Conservation (phyloP, 495 filamentous ascomycete genomes). For the Thermothielavioides terrestris region DNA sequence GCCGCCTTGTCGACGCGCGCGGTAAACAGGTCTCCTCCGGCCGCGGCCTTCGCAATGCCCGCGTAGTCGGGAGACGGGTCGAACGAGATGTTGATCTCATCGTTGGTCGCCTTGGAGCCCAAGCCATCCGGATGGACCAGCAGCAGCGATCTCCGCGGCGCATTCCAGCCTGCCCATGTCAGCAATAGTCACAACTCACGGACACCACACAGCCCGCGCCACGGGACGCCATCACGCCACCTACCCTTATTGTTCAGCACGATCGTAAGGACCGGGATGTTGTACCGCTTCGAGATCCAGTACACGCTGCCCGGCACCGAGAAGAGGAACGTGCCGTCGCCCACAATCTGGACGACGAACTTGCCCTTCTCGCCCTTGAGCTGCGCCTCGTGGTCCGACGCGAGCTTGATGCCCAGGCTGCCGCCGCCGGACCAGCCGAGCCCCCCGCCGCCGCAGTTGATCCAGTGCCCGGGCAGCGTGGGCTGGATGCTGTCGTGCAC, state of each 20-base stretch:
- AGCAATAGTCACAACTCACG: not conserved
- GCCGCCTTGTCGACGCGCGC: conserved; percentile 52
- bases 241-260: conserved; percentile 85
- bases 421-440: conserved; percentile 94
- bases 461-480: conserved; percentile 69
- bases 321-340: conserved; percentile 88
- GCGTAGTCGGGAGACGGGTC: conserved; percentile 79
- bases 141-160: conserved; percentile 63
- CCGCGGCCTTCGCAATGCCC: conserved; percentile 80
- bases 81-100: conserved; percentile 86
- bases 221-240: too few species aligned
- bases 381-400: conserved; percentile 52
- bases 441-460: conserved; percentile 91
- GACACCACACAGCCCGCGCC: too few species aligned
- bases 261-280: conserved; percentile 81
- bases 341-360: conserved; percentile 89
- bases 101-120: conserved; percentile 66
- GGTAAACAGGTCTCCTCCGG: conserved; percentile 64
- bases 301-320: conserved; percentile 83
- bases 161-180: conserved; percentile 63
- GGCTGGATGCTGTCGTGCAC: conserved; percentile 77
- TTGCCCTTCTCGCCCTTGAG: conserved; percentile 59
- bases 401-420: conserved; percentile 81
- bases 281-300: conserved; percentile 82
- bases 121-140: conserved; percentile 79